Base-by-base conservation (phyloP, 139 green algal species). In the Astrephomene gubernaculifera region DNA sequence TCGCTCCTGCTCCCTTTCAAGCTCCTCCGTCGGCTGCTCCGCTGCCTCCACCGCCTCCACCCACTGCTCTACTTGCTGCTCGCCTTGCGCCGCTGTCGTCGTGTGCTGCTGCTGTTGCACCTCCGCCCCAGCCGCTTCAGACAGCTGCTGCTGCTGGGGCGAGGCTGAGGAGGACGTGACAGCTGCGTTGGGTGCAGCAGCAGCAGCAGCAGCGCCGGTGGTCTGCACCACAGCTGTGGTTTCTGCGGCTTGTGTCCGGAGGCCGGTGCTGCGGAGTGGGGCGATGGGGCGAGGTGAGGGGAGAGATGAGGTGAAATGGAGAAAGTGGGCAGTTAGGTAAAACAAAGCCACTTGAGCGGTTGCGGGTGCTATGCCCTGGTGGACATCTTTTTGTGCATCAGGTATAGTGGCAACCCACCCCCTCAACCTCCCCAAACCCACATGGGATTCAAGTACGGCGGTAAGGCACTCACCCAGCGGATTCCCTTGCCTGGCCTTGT, bases 1-100 rank as follows among this genome's bases (percentile, higher is more conserved):
- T 9, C 73, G 73, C 35, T 19, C 33, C 36, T 70, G 73, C 73
- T 81, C 73, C 38, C 36, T 12, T 53, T 81, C 73, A 0, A 69
- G 53, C 24, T 53, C 7, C 38, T 38, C n/a, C n/a, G n/a, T 8
- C 49, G 69, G 49, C 73, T 81, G 73, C 53, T 36, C 27, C 53
- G 27, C 35, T 35, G 53, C 3, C 53, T 36, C 53, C 17, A 29
- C 43, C 44, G 71, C 35, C 14, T 49, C 36, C 67, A 21, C 36
- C 67, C 31, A 17, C 35, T 29, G 35, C 67, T 17, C 67, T 0
- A 6, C 5, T 36, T 31, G 29, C 36, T 52, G 67, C 12, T 21
- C 35, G 36, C 7, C 36, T 36, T 73, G 36, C 67, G 38, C 36
- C 67, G 36, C 31, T 36, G 21, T 21, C 67, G 21, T 22, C 36